Percentiles rank a stretch among this genome's conserved stretches.
These are phyloP conservation scores for Cladosporium phlei DNA, from an alignment of 2,329 filamentous ascomycete genomes.

Conservation along the genomic window DNA sequence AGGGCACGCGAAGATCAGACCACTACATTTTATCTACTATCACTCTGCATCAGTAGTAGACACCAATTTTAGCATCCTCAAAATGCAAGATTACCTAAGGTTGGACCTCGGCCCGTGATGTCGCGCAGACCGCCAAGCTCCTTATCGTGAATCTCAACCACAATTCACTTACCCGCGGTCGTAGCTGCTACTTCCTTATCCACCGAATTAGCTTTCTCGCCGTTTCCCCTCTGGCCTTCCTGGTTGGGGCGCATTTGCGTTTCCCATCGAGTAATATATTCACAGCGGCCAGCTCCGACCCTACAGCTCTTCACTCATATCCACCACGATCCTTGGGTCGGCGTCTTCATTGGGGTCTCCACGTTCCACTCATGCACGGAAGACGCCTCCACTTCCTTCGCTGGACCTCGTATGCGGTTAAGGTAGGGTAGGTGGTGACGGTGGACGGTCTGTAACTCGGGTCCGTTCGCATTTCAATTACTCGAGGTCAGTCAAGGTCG, in stretches of 20 bases:
- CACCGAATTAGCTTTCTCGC: constrained; percentile 6
- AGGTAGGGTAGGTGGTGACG: no score
- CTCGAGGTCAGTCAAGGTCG: no score
- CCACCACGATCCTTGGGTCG: no score
- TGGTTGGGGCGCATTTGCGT: not conserved
- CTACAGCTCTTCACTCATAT: not conserved
- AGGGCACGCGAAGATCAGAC: no score
- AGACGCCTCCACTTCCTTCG: no score
- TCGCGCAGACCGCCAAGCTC: not conserved
- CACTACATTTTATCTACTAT: no score
- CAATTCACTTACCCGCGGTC: constrained; percentile 2
- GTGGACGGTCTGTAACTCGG: no score
- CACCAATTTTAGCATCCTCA: no score
- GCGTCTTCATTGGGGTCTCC: constrained; percentile 7
- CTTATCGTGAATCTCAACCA: constrained; percentile 1
- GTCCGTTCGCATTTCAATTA: no score
- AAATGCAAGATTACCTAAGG: no score
- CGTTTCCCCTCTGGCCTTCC: not conserved
- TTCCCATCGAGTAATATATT: constrained; percentile 14
- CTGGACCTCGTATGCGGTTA: no score
- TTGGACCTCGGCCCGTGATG: not conserved
- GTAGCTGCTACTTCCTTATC: not conserved
- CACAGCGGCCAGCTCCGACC: constrained; percentile 9
- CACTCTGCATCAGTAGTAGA: no score
- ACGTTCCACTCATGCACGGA: not conserved